Evolutionary conservation across 2,329 filamentous ascomycete genomes (phyloP), one percentile per base, ranked within the genome.

Genomic region (Samsoniella hepiali): DNA sequence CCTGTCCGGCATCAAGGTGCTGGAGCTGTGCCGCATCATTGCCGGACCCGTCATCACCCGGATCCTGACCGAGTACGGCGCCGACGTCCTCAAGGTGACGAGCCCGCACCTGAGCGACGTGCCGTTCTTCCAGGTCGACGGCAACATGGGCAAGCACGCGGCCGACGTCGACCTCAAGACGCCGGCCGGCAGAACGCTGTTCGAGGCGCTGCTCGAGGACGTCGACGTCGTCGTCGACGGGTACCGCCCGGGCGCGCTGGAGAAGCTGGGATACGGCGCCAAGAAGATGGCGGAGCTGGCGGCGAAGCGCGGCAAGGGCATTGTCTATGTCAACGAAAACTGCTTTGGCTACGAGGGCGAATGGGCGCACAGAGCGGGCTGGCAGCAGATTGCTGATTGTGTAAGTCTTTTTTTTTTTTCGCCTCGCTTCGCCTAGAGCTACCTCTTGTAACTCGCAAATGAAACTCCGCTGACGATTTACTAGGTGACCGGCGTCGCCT

Each of bases 21-120:
- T 93, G 5, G 90, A 93, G 71, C 77, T 93, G 36, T 90, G 88
- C 70, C 86, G 89, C 47, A 87, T 92, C 69, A 91, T 93, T 66
- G 90, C 90, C 3, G 89, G 89, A 0, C 89, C 89, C n/a, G 85
- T 87, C 5, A 87, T 92, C 67, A 86, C 86, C 3, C 84, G 88
- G 36, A 87, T 87, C 1, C 81, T 93, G 0, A 88, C 87, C n/a
- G 89, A 91, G 66, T 88, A 91, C 70, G 90, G 90, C 2, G 90
- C 90, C 8, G 84, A 88, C 60, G 89, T 93, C 0, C 80, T 93
- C 67, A 90, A 91, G 69, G 80, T 92, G 53, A 91, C 88, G 3
- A 86, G 85, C 8, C 83, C 87, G 0, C 78, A 84, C 53, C 79
- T 92, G n/a, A 84, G 85, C 5, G 89, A 91, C 65, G 86, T 91